Conservation (phyloP, 202 grass and related monocot species). For the Brachypodium distachyon region DNA sequence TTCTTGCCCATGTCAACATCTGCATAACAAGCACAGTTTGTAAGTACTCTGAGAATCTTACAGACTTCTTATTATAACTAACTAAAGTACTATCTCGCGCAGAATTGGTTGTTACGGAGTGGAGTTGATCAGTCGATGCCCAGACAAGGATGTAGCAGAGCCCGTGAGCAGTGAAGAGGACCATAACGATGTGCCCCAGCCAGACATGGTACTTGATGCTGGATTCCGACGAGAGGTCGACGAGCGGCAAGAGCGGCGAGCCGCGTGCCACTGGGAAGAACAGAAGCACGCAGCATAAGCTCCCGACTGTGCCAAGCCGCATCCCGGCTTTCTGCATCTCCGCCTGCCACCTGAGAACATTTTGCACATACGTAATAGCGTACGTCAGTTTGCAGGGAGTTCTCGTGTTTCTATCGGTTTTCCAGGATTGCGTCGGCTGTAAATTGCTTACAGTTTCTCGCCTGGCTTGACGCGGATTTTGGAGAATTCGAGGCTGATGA, state of each 20-base stretch:
- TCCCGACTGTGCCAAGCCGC: slow-evolving; percentile 26
- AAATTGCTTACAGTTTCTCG: slow-evolving; percentile 28
- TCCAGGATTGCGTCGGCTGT: background rate
- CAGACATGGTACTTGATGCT: slow-evolving; percentile 65
- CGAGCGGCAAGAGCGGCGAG: slow-evolving; percentile 35
- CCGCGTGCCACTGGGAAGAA: slow-evolving; percentile 43
- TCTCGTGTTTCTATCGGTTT: background rate
- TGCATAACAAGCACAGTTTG: background rate
- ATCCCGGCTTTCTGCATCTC: slow-evolving; percentile 18
- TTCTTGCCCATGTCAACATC: slow-evolving; percentile 46
- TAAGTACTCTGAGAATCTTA: no score
- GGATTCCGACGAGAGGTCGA: slow-evolving; percentile 51
- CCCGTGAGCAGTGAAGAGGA: slow-evolving; percentile 29
- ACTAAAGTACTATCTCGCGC: no score
- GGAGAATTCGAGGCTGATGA: slow-evolving; percentile 18
- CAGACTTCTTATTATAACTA: no score
- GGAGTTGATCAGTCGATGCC: slow-evolving; percentile 35
- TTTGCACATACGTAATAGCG: background rate
- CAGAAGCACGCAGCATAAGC: slow-evolving; percentile 44
- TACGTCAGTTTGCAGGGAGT: background rate
- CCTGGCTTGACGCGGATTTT: background rate
- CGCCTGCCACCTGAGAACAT: slow-evolving; percentile 41
- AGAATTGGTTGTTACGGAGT: background rate
- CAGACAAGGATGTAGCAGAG: slow-evolving; percentile 29
- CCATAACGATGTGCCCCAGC: slow-evolving; percentile 38